phyloP scores from a whole-genome alignment of 2,329 filamentous ascomycete species.

The Eutypella sp. region DNA sequence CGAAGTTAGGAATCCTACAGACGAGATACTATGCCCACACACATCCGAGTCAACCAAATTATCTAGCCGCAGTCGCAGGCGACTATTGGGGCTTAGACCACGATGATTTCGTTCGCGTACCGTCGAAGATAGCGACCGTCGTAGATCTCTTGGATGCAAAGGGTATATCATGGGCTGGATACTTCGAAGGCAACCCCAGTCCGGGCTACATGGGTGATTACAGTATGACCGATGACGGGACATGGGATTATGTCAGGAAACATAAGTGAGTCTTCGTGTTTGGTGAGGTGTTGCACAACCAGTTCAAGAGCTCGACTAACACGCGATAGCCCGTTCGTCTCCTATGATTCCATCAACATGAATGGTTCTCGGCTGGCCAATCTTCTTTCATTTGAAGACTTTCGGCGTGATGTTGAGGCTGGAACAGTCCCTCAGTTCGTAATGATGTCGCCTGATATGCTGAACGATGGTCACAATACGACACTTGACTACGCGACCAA shows the following conservation, averaged over 20 bases:
- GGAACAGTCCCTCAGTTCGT: conserved; percentile 60
- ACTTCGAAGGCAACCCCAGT: conserved; percentile 41
- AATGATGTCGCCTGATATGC: conserved; percentile 60
- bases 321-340: conserved; percentile 33
- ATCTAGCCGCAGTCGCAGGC: conserved; percentile 39
- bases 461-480: conserved; percentile 66
- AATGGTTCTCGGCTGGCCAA: conserved; percentile 46
- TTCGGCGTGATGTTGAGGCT: conserved; percentile 51
- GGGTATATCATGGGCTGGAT: conserved; percentile 38
- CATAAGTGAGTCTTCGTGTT: conserved; percentile 28
- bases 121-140: conserved; percentile 40
- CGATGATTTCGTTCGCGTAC: conserved; percentile 38
- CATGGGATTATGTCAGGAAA: conserved; percentile 35
- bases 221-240: conserved; percentile 22
- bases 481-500: conserved; percentile 62
- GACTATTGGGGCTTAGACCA: conserved; percentile 46
- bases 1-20: conserved; percentile 38
- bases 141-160: conserved; percentile 40
- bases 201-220: conserved; percentile 42
- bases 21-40: conserved; percentile 43
- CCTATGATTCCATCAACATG: conserved; percentile 35
- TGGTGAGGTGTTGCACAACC: not conserved
- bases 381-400: conserved; percentile 59
- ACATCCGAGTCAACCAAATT: conserved; percentile 39
- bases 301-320: conserved; percentile 1